Conservation (phyloP, 2,329 filamentous ascomycete genomes). For the Fusarium secorum region DNA sequence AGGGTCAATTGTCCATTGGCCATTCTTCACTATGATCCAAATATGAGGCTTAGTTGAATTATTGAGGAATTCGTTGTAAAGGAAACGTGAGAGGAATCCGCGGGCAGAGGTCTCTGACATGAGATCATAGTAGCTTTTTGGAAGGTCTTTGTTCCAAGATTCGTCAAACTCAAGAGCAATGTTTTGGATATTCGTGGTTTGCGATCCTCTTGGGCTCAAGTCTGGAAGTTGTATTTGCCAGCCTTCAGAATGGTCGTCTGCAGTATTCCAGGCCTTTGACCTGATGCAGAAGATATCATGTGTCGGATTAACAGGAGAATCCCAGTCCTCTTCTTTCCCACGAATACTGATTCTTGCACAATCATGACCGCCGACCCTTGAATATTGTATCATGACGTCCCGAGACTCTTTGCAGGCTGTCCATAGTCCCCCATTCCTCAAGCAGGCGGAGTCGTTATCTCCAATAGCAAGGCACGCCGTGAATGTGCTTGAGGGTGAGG, state of each 20-base stretch:
- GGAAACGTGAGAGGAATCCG: accelerated
- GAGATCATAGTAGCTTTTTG: neutral
- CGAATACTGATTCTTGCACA: neutral
- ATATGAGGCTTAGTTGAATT: accelerated
- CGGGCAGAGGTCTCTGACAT: neutral
- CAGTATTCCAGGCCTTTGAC: neutral
- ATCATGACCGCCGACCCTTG: neutral
- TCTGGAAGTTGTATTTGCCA: neutral
- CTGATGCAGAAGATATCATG: slow-evolving; percentile 1
- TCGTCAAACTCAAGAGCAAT: neutral
- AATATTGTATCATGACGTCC: neutral
- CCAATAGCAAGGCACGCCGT: neutral
- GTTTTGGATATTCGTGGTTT: neutral
- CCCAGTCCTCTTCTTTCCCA: accelerated
- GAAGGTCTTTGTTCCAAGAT: neutral
- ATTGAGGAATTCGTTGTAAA: neutral
- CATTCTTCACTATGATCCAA: neutral
- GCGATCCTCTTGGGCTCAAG: neutral
- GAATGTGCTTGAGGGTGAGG: accelerated
- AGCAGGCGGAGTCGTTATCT: neutral
- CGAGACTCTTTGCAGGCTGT: slow-evolving; percentile 2
- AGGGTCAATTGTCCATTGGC: neutral
- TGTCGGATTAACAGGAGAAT: neutral
- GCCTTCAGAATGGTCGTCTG: accelerated
- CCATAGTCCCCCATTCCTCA: neutral